These are phyloP conservation scores for Pueraria montana DNA, from an alignment of 306 rosid species.

Conservation along the genomic window DNA sequence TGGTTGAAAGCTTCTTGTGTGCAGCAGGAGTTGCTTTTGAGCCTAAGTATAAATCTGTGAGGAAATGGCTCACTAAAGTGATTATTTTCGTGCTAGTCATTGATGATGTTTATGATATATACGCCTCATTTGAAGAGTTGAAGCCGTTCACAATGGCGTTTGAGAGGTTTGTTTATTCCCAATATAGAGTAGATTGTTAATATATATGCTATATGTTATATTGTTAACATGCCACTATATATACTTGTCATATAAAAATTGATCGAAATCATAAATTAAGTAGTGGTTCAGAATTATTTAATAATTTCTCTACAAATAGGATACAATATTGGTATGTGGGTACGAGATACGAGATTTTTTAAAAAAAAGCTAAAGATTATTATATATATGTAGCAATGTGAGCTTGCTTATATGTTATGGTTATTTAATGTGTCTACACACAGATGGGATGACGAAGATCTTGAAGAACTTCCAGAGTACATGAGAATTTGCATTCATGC, in stretches of 20 bases:
- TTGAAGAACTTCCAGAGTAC: slow-evolving; percentile 56
- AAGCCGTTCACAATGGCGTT: slow-evolving; percentile 64
- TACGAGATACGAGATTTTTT: no score
- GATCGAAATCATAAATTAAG: no score
- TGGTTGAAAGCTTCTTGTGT: slow-evolving; percentile 77
- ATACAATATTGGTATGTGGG: no score
- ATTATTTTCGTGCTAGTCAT: slow-evolving; percentile 55
- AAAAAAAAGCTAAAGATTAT: no score
- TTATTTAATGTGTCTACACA: neutral
- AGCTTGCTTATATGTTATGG: neutral
- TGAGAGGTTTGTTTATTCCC: slow-evolving; percentile 49
- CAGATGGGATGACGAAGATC: slow-evolving; percentile 67
- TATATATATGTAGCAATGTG: neutral
- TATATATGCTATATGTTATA: no score
- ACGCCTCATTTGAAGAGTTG: slow-evolving; percentile 69
- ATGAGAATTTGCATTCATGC: slow-evolving; percentile 67
- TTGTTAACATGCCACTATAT: no score
- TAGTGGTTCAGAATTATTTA: no score
- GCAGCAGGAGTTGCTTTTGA: slow-evolving; percentile 61
- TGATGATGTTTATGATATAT: slow-evolving; percentile 73
- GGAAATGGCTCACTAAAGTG: slow-evolving; percentile 75
- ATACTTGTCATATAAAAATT: no score
- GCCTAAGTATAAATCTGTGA: slow-evolving; percentile 46
- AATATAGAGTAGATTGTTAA: no score
- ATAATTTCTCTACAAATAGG: no score